Evolutionary conservation across 768 basidiomycete species (phyloP), one percentile per base, ranked within the genome.

Genomic region (Termitomyces sp.): DNA sequence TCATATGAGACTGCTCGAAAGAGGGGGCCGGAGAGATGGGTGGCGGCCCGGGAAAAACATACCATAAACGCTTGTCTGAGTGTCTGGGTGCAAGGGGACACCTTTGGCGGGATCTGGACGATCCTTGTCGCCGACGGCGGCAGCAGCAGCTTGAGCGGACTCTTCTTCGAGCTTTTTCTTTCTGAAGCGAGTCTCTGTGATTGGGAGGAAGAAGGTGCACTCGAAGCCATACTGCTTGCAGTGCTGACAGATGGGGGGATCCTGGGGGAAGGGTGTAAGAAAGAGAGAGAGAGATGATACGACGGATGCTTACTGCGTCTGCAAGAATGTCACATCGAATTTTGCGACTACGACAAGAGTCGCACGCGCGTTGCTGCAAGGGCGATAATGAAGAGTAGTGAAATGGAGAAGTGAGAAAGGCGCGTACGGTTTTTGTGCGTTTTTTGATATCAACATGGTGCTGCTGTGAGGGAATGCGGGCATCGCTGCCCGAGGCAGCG

Each of bases 181-280:
- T 75, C 98, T 98, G 80, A 98, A 99, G 19, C 97, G 87, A 0
- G 97, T 99, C 70, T 98, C 97, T 10, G 96, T 93, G 63, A 99
- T 99, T 40, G 97, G 97, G 12, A 98, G 83, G 77, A 97, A 96
- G 73, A 95, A 97, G 5, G 95, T 97, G 69, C 96, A 97, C 60
- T 96, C 93, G 62, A 94, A 91, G 43, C 83, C 81, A 64, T 93
- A 93, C 66, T 93, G 91, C 65, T 92, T 90, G 80, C 96, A 98
- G 69, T 98, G 95, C 62, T 93, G 89, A 66, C 94, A 98, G 47
- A 89, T 65, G 17, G 89, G 85, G 0, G 90, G 88, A 2, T 92
- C 88, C 62, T 76, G 48, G 11, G n/a, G 46, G 45, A 55, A n/a
- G 54, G 38, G 14, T 12, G 40, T 34, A 34, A 1, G 8, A 4